Evolutionary conservation across 306 rosid species (phyloP), one percentile per base, ranked within the genome.

Genomic region (Phaseolus lunatus): DNA sequence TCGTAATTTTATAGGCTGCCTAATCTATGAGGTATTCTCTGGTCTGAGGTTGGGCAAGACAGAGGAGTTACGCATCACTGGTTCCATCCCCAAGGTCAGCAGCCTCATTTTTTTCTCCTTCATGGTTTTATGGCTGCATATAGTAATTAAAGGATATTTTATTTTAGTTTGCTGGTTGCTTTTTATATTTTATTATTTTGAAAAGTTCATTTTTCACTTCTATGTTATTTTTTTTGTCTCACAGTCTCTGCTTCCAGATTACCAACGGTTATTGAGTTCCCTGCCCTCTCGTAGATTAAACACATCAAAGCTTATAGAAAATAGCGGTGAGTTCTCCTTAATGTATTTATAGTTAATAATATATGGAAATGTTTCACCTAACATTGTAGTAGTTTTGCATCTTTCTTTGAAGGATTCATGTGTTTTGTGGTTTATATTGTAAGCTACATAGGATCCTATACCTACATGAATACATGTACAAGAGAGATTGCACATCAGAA

Each of bases 181-280:
- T 56, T 54, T 67, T 80, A 59, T 69, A 49, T 73, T 70, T 64
- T 43, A 70, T 80, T 65, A 67, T 74, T n/a, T 69, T 39, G 67
- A 57, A 79, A 54, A 83, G 73, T 84, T 80, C 63, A 79, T 80
- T 90, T 63, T 85, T 88, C 87, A 88, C 84, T 83, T 81, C 59
- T 69, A 65, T 87, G 66, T 84, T 70, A 58, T 63, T 80, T 80
- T 80, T 80, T 84, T 76, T 86, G 88, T 76, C 86, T 85, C 86
- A 70, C 93, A 96, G 99, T 82, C 99, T 88, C 89, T 96, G 84
- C 97, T 92, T 92, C 98, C 96, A 89, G 98, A 96, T 89, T 96
- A 92, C 89, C 99, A 96, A 87, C 94, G 99, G 84, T 89, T 96
- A 58, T 79, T 96, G 85, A 92, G 99, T 84, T 88, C 99, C 88